These are phyloP conservation scores for Wickerhamiella infanticola DNA, from an alignment of 1,139 yeast species.

Conservation along the genomic window DNA sequence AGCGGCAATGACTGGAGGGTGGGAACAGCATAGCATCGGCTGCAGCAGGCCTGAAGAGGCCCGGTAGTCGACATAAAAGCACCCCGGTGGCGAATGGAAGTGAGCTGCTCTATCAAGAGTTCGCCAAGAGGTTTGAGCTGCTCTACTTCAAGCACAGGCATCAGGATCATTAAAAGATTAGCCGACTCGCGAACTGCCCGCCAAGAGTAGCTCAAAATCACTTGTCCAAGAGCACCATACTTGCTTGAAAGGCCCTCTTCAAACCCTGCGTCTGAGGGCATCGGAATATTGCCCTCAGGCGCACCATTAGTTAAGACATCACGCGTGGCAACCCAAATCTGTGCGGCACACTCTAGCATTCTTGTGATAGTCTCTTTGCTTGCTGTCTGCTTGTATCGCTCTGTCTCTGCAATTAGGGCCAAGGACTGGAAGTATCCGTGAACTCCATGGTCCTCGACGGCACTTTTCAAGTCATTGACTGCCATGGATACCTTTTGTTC, in stretches of 20 bases:
- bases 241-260: constrained; percentile 20
- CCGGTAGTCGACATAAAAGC: constrained; percentile 84
- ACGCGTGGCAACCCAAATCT: constrained; percentile 39
- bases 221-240: constrained; percentile 42
- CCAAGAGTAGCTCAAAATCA: constrained; percentile 67
- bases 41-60: constrained; percentile 49
- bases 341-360: not conserved
- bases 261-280: constrained; percentile 27
- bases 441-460: constrained; percentile 31
- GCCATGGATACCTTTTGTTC: constrained; percentile 22
- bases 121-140: constrained; percentile 32
- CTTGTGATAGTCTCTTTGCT: constrained; percentile 8
- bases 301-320: constrained; percentile 51
- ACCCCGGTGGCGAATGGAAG: constrained; percentile 72
- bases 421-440: constrained; percentile 11
- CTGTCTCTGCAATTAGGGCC: constrained; percentile 3
- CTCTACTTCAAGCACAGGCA: constrained; percentile 22
- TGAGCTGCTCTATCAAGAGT: constrained; percentile 47
- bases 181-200: constrained; percentile 71
- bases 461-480: constrained; percentile 24
- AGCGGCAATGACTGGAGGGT: constrained; percentile 28
- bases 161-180: constrained; percentile 32
- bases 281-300: constrained; percentile 45
- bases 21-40: constrained; percentile 29
- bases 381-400: not conserved